These are phyloP conservation scores for Daldinia vernicosa DNA, from an alignment of 495 filamentous ascomycete species.

Conservation along the genomic window DNA sequence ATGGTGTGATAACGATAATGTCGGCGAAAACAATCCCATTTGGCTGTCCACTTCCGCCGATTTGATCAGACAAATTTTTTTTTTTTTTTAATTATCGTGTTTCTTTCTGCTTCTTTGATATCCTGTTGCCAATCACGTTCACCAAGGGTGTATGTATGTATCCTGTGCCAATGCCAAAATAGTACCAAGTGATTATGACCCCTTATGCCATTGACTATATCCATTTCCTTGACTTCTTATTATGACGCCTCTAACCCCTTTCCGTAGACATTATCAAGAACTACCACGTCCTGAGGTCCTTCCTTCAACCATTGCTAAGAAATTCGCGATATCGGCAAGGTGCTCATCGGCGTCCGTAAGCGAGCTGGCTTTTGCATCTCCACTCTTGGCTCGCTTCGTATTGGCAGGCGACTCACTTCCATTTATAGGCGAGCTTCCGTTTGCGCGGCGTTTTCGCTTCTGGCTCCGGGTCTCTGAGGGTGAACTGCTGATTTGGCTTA, in stretches of 20 bases:
- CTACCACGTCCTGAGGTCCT: neutral
- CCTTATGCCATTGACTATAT: neutral
- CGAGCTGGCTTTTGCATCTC: constrained; percentile 4
- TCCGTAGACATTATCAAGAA: neutral
- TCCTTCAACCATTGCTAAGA: constrained; percentile 27
- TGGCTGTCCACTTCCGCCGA: neutral
- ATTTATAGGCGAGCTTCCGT: constrained; percentile 26
- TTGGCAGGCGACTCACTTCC: constrained; percentile 13
- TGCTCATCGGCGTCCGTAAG: constrained; percentile 23
- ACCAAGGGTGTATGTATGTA: neutral
- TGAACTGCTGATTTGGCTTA: constrained; percentile 18
- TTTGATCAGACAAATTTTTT: neutral
- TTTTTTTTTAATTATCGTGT: neutral
- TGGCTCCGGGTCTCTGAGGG: constrained; percentile 20
- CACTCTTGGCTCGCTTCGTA: constrained; percentile 37
- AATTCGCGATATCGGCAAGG: constrained; percentile 39
- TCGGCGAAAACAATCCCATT: neutral
- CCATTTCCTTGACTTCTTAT: neutral
- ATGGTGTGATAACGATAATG: neutral
- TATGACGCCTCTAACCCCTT: neutral
- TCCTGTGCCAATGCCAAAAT: neutral
- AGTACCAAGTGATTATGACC: neutral
- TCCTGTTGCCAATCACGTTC: neutral
- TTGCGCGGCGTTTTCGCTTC: constrained; percentile 39
- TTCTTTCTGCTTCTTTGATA: neutral